A percentile compares a stretch with the other conserved stretches of the same genome.
Conservation (phyloP, 805 yeast genomes). For the Cyberlindnera mycetangii region DNA sequence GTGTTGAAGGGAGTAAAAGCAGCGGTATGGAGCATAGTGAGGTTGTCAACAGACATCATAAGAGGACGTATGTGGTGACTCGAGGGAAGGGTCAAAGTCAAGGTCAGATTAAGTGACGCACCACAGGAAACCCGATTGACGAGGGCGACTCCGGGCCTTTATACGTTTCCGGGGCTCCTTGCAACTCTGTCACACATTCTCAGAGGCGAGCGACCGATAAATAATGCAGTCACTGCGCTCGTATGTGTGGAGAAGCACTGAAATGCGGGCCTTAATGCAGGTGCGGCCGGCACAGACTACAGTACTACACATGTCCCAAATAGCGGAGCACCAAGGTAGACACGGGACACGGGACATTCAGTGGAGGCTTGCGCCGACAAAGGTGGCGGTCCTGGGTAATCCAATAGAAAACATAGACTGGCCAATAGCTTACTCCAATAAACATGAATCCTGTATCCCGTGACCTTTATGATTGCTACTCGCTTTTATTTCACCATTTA, state of each 20-base stretch:
- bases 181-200: slow-evolving; percentile 9
- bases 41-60: slow-evolving; percentile 15
- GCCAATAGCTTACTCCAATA: too few species aligned
- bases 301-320: slow-evolving; percentile 3
- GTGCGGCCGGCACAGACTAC: slow-evolving; percentile 1
- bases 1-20: slow-evolving; percentile 8
- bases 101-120: neutral
- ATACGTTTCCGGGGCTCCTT: slow-evolving; percentile 2
- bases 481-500: too few species aligned
- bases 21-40: slow-evolving; percentile 13
- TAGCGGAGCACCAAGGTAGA: too few species aligned
- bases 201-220: slow-evolving; percentile 12
- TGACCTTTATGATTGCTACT: too few species aligned
- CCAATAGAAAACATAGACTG: too few species aligned
- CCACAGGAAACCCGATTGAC: neutral
- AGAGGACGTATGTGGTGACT: neutral
- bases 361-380: too few species aligned
- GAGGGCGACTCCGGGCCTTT: slow-evolving; percentile 7
- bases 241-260: slow-evolving; percentile 9
- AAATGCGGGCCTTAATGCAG: slow-evolving; percentile 10
- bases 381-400: too few species aligned
- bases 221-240: slow-evolving; percentile 13
- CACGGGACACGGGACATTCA: neutral
- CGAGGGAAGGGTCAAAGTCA: neutral
- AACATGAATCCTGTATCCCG: too few species aligned